Evolutionary conservation across 2,329 filamentous ascomycete species (phyloP).

Genomic region (Ceratocystiopsis sp.): DNA sequence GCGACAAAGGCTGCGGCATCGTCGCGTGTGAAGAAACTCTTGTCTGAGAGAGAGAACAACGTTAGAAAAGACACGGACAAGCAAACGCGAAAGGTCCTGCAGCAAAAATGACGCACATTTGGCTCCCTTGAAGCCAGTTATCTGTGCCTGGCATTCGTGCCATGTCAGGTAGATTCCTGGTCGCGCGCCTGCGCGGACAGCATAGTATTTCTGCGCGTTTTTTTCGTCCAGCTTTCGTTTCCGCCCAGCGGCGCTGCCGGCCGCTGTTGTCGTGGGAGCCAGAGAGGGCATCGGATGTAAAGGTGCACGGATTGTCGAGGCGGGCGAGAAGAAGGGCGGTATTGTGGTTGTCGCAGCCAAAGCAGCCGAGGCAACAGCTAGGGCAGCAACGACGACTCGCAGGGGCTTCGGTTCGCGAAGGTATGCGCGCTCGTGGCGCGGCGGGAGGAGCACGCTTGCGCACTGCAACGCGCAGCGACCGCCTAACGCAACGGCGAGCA

Average conservation of each 20-base stretch:
- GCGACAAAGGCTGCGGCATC: slow-evolving; percentile 68
- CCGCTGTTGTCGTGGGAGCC: neutral
- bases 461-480: no score
- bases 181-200: slow-evolving; percentile 36
- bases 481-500: no score
- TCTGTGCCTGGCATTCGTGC: slow-evolving; percentile 44
- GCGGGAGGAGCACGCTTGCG: no score
- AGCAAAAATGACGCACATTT: slow-evolving; percentile 36
- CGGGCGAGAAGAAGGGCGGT: no score
- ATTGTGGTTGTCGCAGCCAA: no score
- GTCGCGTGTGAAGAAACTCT: slow-evolving; percentile 54
- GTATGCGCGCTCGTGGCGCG: no score
- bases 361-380: no score
- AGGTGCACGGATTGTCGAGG: neutral
- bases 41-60: slow-evolving; percentile 35
- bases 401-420: no score
- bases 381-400: no score
- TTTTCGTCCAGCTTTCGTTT: slow-evolving; percentile 30
- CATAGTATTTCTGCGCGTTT: slow-evolving; percentile 41
- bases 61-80: neutral
- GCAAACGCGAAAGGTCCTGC: neutral
- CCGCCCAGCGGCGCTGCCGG: slow-evolving; percentile 14
- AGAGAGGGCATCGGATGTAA: neutral
- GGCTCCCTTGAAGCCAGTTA: slow-evolving; percentile 43
- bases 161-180: slow-evolving; percentile 47